A percentile compares a stretch with the other conserved stretches of the same genome.
These are phyloP conservation scores for Scenedesmus sp. DNA, from an alignment of 163 green algal species.

Conservation along the genomic window DNA sequence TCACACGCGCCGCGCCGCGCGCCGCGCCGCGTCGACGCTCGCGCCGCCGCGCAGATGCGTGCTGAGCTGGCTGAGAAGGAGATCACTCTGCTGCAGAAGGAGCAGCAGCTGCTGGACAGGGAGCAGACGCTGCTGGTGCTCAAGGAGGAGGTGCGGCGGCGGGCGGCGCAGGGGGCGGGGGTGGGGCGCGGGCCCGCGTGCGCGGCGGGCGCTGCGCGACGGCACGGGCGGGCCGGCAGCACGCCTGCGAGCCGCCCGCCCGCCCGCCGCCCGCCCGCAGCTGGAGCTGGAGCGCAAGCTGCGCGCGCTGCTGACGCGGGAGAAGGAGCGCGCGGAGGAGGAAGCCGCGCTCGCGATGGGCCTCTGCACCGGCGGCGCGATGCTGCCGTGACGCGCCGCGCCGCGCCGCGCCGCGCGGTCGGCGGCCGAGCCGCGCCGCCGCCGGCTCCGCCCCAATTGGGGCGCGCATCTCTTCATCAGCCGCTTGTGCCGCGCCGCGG, in stretches of 20 bases:
- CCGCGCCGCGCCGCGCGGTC: too few relatives aligned
- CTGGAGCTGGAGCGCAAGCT: constrained; percentile 88
- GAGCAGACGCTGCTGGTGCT: constrained; percentile 76
- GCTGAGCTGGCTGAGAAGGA: constrained; percentile 81
- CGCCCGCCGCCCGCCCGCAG: constrained; percentile 49
- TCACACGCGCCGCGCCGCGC: too few relatives aligned
- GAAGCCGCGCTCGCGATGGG: constrained; percentile 86
- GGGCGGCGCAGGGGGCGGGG: too few relatives aligned
- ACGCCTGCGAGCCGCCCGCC: background rate
- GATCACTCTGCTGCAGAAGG: constrained; percentile 73
- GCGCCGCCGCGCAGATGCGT: constrained; percentile 59
- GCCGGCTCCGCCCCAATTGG: too few relatives aligned
- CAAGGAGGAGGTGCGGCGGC: constrained; percentile 73
- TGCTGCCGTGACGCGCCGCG: constrained; percentile 79
- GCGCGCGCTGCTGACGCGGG: constrained; percentile 81
- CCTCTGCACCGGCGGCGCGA: constrained; percentile 70
- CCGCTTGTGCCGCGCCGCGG: too few relatives aligned
- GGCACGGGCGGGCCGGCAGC: too few relatives aligned
- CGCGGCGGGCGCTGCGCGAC: too few relatives aligned
- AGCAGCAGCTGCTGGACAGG: constrained; percentile 78
- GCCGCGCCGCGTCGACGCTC: too few relatives aligned
- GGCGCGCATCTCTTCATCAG: too few relatives aligned
- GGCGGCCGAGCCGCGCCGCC: too few relatives aligned
- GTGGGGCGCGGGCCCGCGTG: too few relatives aligned
- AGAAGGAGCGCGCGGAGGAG: constrained; percentile 89